Conservation (phyloP, 2,329 filamentous ascomycete genomes). For the Apiospora phragmitis region DNA sequence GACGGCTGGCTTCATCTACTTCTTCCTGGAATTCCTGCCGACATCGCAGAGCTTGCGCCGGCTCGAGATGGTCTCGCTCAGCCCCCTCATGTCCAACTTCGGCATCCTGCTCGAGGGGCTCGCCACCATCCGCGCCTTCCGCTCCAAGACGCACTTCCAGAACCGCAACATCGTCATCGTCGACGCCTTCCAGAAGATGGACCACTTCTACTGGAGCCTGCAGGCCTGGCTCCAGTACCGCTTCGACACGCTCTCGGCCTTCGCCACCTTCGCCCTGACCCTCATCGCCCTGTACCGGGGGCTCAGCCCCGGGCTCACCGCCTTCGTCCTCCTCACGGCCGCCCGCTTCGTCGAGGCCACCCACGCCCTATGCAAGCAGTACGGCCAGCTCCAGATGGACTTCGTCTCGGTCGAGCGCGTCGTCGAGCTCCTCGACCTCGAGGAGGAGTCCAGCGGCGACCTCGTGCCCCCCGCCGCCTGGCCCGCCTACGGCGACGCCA, state of each 20-base stretch:
- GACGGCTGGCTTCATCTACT: constrained; percentile 66
- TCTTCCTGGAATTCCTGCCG: constrained; percentile 77
- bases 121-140: constrained; percentile 83
- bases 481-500: constrained; percentile 71
- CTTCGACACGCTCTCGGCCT: constrained; percentile 70
- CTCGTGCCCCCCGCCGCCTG: constrained; percentile 72
- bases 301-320: constrained; percentile 77
- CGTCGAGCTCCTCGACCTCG: constrained; percentile 76
- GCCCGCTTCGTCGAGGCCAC: constrained; percentile 69
- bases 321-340: constrained; percentile 78
- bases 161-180: constrained; percentile 77
- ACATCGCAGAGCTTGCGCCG: constrained; percentile 81
- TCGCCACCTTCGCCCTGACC: constrained; percentile 73
- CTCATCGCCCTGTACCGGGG: constrained; percentile 72
- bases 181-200: constrained; percentile 89
- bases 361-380: constrained; percentile 73
- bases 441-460: constrained; percentile 70
- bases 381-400: constrained; percentile 86
- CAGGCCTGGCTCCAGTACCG: constrained; percentile 84
- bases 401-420: constrained; percentile 89
- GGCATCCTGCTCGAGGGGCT: constrained; percentile 83
- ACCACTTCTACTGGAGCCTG: constrained; percentile 92
- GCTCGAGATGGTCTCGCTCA: constrained; percentile 86
- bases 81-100: constrained; percentile 89
- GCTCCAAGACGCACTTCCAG: constrained; percentile 77